A percentile compares a stretch with the other conserved stretches of the same genome.
These are phyloP conservation scores for Dalbergia cultrata DNA, from an alignment of 306 rosid genomes.

Conservation along the genomic window DNA sequence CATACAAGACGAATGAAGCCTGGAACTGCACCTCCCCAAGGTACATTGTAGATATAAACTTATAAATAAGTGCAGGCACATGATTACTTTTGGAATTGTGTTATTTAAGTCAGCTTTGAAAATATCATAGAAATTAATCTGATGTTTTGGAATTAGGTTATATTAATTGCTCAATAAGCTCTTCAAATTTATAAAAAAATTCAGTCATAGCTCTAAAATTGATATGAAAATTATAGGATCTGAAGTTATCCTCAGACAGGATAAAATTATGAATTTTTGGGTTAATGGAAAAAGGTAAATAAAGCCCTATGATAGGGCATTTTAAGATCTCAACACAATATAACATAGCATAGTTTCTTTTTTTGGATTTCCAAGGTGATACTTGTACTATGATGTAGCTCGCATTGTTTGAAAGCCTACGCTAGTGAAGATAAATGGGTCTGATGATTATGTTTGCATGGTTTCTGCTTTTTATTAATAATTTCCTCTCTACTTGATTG, in stretches of 20 bases:
- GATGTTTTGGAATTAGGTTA: slow-evolving; percentile 46
- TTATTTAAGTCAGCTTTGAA: slow-evolving; percentile 51
- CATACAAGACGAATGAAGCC: slow-evolving; percentile 77
- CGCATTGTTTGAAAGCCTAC: neutral
- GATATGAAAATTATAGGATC: slow-evolving; percentile 47
- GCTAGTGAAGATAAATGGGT: neutral
- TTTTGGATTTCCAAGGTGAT: slow-evolving; percentile 5
- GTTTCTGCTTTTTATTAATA: slow-evolving; percentile 11
- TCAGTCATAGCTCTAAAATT: slow-evolving; percentile 41
- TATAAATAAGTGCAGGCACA: slow-evolving; percentile 29
- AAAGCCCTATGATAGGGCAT: neutral
- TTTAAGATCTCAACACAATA: neutral
- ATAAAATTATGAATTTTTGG: slow-evolving; percentile 48
- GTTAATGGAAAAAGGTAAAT: neutral
- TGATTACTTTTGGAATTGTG: slow-evolving; percentile 40
- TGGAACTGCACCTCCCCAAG: slow-evolving; percentile 58
- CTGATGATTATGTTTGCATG: neutral
- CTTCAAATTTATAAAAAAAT: slow-evolving; percentile 45
- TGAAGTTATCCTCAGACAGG: slow-evolving; percentile 43
- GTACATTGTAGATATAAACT: slow-evolving; percentile 28
- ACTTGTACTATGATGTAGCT: neutral
- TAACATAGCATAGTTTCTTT: neutral
- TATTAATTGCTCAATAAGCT: slow-evolving; percentile 40
- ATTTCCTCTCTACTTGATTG: neutral
- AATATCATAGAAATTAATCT: slow-evolving; percentile 9